Evolutionary conservation across 257 asterid species (phyloP), one percentile per base, ranked within the genome.

Genomic region (Salvia hispanica): DNA sequence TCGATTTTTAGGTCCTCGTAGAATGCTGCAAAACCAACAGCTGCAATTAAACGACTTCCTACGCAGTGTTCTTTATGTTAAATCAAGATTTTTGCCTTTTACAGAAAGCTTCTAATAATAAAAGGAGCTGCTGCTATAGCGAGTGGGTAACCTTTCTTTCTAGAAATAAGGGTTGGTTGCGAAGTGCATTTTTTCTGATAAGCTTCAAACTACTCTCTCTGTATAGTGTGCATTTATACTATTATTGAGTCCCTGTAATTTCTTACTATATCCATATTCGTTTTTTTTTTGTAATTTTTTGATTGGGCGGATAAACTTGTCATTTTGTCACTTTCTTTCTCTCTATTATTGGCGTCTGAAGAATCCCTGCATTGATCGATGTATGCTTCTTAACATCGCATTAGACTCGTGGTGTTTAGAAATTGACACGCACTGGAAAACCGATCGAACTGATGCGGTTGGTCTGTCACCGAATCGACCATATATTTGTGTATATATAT

Each of bases 11-110:
- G 81, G 69, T 10, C 34, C 28, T 11, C 36, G 58, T 33, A n/a
- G 66, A 60, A 55, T n/a, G 25, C 50, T 61, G 36, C 51, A 18
- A 21, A 43, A 67, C 57, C 65, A 21, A 48, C 71, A 55, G 56
- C 66, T 56, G 13, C 31, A 25, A 25, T 25, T 25, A 25, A 25
- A 25, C 2, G 3, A 25, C 64, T 28, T 66, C 53, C 73, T 77
- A 62, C 76, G 58, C 73, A 4, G 72, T 71, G 74, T 82, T 88
- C 78, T 82, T 88, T 83, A 50, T 54, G 44, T 54, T 55, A 21
- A 62, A 59, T 60, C 66, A 55, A 42, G 47, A 46, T 64, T 73
- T 62, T 9, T 62, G 42, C 67, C 25, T 57, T 51, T 18, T 13
- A 12, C 42, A 52, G 51, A 28, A 21, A 43, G 73, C 67, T 66